Base-by-base conservation (phyloP, 768 basidiomycete genomes). In the Amanita rimosa region DNA sequence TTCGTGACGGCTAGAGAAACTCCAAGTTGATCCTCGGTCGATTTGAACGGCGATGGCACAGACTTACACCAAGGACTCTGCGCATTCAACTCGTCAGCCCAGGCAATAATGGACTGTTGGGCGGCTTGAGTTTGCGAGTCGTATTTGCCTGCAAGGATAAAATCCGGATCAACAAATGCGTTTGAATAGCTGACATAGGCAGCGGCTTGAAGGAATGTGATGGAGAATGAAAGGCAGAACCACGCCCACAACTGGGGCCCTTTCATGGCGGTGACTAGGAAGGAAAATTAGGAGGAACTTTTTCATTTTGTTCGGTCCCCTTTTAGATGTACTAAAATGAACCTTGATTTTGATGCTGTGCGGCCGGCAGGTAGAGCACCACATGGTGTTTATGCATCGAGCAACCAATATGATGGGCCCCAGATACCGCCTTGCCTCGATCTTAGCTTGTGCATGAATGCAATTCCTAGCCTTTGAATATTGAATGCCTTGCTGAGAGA, bases 61-160 rank as follows among this genome's bases (percentile, higher is more conserved):
- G 31, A 66, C 73, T 54, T 55, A 79, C 79, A 69, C 77, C 77
- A 79, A n/a, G 78, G 76, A 3, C 74, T 76, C 24, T 65, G 54
- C 5, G 55, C 49, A 19, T 72, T 71, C 8, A 71, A 57, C 17
- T 59, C 50, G 7, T 68, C 57, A 4, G 80, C 80, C 73, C 75
- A 76, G 13, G 57, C 44, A 10, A 69, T 50, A 33, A 81, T 70
- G 4, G 73, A 68, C 13, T 60, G 51, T 54, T 74, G 72, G 0
- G 79, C 74, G n/a, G 59, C 67, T 11, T 57, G 50, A 3, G 76
- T 78, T 42, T 67, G 64, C 8, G 62, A 57, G 13, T 62, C 60
- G 54, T 72, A 76, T 11, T 67, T 64, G 31, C 67, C 61, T 4
- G 67, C 55, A 17, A 75, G 62, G 40, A 79, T 68, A 51, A 66